Conservation (phyloP, 2,329 filamentous ascomycete species). For the Beauveria bassiana region DNA sequence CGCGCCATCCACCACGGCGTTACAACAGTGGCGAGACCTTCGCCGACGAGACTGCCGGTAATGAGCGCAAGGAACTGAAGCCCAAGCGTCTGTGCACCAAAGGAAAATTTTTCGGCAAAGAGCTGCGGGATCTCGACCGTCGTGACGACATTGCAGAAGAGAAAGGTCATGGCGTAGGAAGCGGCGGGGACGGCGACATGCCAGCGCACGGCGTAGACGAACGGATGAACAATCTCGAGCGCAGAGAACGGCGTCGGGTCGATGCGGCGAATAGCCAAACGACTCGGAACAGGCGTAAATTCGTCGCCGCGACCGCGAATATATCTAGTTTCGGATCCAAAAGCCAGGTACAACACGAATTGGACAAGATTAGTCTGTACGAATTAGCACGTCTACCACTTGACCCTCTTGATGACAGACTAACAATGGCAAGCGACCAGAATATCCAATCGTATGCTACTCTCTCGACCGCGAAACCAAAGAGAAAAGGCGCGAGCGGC, state of each 20-base stretch:
- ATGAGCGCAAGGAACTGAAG: constrained; percentile 6
- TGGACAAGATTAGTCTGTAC: not conserved
- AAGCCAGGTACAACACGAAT: not conserved
- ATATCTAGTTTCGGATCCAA: not conserved
- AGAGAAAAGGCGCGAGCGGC: constrained; percentile 2
- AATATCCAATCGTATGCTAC: constrained; percentile 2
- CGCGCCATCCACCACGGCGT: not conserved
- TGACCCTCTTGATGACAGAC: not conserved
- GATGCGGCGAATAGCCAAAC: not conserved
- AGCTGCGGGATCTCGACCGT: constrained; percentile 8
- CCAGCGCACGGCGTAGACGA: not conserved
- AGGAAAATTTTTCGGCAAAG: constrained; percentile 2
- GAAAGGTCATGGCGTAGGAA: not conserved
- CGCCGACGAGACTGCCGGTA: constrained; percentile 1
- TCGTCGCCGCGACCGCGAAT: not conserved
- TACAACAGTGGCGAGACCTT: not conserved
- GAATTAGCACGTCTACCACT: not conserved
- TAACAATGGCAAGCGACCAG: constrained; percentile 5
- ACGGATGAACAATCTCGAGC: not conserved
- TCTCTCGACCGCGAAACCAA: not conserved
- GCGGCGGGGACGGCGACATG: not conserved
- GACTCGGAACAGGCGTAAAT: not conserved
- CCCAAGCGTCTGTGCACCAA: not conserved
- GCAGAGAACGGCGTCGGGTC: not conserved
- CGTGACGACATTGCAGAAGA: constrained; percentile 4